These are phyloP conservation scores for Globisporangium emineosum DNA, from an alignment of 352 stramenopile genomes.

Conservation along the genomic window DNA sequence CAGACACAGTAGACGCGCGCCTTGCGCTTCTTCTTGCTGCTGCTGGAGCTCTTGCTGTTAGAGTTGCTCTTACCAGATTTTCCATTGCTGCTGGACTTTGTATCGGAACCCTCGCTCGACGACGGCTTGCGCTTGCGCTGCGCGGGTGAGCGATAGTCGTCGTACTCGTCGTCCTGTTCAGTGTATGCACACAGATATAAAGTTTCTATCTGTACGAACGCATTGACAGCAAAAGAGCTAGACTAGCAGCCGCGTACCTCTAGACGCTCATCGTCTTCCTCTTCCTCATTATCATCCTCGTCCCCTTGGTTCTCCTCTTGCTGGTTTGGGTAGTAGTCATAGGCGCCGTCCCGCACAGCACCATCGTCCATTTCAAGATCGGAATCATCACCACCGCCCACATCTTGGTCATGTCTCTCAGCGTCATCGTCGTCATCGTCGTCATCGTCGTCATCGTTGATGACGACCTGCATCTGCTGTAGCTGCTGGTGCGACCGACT, in stretches of 20 bases:
- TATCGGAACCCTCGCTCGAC: conserved; percentile 7
- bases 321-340: conserved; percentile 18
- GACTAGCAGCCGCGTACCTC: background rate
- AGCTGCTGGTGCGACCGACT: conserved; percentile 13
- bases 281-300: conserved; percentile 19
- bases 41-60: conserved; percentile 18
- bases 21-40: conserved; percentile 63
- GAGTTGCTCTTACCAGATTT: background rate
- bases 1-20: conserved; percentile 71
- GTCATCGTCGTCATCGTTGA: background rate
- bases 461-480: background rate
- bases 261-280: conserved; percentile 5
- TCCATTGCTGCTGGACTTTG: background rate
- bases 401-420: too few species aligned
- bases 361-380: conserved; percentile 8
- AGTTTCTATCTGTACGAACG: background rate
- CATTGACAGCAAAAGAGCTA: background rate
- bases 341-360: conserved; percentile 6
- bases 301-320: conserved; percentile 22
- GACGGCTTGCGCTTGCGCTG: conserved; percentile 22
- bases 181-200: background rate
- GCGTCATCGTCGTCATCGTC: too few species aligned
- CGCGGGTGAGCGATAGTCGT: background rate
- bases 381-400: background rate
- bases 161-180: conserved; percentile 5